These are phyloP conservation scores for Polychaeton citri DNA, from an alignment of 2,329 filamentous ascomycete genomes.

Conservation along the genomic window DNA sequence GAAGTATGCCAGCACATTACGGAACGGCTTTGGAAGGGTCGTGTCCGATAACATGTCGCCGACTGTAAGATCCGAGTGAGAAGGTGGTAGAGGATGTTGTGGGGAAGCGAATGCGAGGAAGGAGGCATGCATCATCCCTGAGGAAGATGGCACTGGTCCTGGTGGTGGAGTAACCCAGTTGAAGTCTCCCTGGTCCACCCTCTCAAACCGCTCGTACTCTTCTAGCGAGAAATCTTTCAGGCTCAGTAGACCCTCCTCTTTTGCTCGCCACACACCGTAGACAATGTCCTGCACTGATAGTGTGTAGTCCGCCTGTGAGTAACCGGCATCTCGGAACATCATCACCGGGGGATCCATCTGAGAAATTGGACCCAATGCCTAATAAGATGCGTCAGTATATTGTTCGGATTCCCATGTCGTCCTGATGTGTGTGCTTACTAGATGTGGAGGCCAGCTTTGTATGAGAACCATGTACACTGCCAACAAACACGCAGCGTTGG, in stretches of 20 bases:
- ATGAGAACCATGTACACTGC: slow-evolving; percentile 99
- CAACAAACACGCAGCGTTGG: slow-evolving; percentile 86
- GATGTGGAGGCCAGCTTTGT: slow-evolving; percentile 91
- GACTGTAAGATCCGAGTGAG: slow-evolving; percentile 56
- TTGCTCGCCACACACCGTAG: slow-evolving; percentile 97
- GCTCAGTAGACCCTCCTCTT: slow-evolving; percentile 84
- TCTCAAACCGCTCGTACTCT: slow-evolving; percentile 91
- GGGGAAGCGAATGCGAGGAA: slow-evolving; percentile 96
- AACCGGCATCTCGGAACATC: slow-evolving; percentile 96
- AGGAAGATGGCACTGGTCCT: not conserved
- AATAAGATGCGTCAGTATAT: no score
- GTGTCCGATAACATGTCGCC: slow-evolving; percentile 54
- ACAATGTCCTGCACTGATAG: slow-evolving; percentile 95
- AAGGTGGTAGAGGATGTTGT: slow-evolving; percentile 68
- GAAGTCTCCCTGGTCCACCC: slow-evolving; percentile 97
- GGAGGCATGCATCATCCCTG: slow-evolving; percentile 24
- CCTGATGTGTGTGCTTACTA: no score
- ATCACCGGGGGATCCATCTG: slow-evolving; percentile 95
- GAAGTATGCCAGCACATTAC: slow-evolving; percentile 89
- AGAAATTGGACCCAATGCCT: slow-evolving; percentile 74
- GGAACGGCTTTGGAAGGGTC: slow-evolving; percentile 72
- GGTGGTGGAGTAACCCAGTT: slow-evolving; percentile 80
- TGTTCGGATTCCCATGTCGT: no score
- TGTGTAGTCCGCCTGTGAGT: slow-evolving; percentile 94
- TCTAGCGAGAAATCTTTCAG: slow-evolving; percentile 91